A percentile compares a stretch with the other conserved stretches of the same genome.
Evolutionary conservation across 1,284 basidiomycete genomes (phyloP).

Genomic region (Mycocalia duriaeana): DNA sequence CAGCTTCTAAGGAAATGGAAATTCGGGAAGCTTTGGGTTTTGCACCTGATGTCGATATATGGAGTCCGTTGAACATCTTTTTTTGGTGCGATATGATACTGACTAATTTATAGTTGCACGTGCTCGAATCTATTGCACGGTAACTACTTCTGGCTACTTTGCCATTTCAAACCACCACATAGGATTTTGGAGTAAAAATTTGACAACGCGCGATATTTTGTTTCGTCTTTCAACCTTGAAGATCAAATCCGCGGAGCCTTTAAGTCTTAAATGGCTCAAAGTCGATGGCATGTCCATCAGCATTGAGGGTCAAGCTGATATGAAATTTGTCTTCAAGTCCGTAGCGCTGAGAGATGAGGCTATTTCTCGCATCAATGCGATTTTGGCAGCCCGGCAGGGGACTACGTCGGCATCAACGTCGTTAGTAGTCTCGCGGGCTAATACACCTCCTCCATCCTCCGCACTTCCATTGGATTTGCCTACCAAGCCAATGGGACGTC

Average conservation of each 20-base stretch:
- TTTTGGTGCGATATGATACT: background rate
- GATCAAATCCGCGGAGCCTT: slow-evolving; percentile 37
- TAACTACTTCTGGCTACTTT: slow-evolving; percentile 39
- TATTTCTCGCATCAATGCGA: slow-evolving; percentile 28
- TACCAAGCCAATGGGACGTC: slow-evolving; percentile 1
- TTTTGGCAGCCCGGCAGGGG: background rate
- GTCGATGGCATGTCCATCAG: slow-evolving; percentile 44
- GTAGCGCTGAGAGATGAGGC: slow-evolving; percentile 42
- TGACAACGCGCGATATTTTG: slow-evolving; percentile 35
- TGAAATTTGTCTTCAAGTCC: slow-evolving; percentile 49
- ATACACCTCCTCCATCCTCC: background rate
- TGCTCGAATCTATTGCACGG: slow-evolving; percentile 31
- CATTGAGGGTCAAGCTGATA: slow-evolving; percentile 43
- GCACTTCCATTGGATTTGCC: slow-evolving; percentile 3
- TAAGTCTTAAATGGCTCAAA: slow-evolving; percentile 28
- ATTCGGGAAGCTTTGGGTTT: slow-evolving; percentile 31
- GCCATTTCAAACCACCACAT: slow-evolving; percentile 38
- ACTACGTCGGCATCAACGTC: background rate
- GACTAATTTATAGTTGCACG: slow-evolving; percentile 26
- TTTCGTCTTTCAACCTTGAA: slow-evolving; percentile 47
- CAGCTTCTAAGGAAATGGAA: slow-evolving; percentile 23
- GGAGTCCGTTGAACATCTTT: slow-evolving; percentile 33
- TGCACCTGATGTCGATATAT: slow-evolving; percentile 31
- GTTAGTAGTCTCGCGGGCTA: background rate
- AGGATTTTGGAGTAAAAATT: slow-evolving; percentile 47